A percentile compares a stretch with the other conserved stretches of the same genome.
Conservation (phyloP, 2,329 filamentous ascomycete species). For the Neodidymelliopsis sp. region DNA sequence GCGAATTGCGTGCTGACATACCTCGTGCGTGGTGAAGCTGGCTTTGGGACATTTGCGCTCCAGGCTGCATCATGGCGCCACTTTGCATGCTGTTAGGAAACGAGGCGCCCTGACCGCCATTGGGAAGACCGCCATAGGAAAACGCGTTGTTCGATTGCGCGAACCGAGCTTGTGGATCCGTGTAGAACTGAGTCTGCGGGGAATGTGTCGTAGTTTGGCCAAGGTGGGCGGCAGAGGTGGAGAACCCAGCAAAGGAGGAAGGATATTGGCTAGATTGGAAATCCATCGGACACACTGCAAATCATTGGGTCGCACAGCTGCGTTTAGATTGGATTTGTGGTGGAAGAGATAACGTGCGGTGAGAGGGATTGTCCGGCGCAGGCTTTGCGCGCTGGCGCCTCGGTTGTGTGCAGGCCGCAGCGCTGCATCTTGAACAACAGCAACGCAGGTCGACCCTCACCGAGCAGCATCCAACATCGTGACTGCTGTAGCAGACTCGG, state of each 20-base stretch:
- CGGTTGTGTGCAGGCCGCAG: constrained; percentile 12
- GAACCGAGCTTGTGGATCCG: constrained; percentile 46
- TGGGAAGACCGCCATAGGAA: constrained; percentile 38
- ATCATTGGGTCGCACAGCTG: constrained; percentile 51
- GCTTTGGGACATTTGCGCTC: constrained; percentile 41
- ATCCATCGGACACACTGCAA: constrained; percentile 46
- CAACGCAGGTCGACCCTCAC: constrained; percentile 6
- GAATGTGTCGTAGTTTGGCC: constrained; percentile 32
- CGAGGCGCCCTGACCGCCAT: constrained; percentile 43
- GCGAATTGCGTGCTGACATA: constrained; percentile 37
- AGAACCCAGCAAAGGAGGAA: constrained; percentile 42
- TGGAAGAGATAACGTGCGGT: constrained; percentile 45
- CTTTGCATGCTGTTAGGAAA: constrained; percentile 36
- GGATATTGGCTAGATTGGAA: constrained; percentile 44
- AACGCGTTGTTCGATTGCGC: constrained; percentile 43
- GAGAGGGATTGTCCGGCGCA: constrained; percentile 36
- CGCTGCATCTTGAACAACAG: constrained; percentile 8
- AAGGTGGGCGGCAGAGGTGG: constrained; percentile 39
- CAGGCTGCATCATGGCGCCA: constrained; percentile 48
- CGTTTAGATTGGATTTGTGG: constrained; percentile 49
- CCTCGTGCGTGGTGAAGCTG: constrained; percentile 50
- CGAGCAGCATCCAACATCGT: constrained; percentile 3
- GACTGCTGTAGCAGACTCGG: neutral
- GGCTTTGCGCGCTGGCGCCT: constrained; percentile 6
- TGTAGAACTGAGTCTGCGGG: constrained; percentile 41